Conservation (phyloP, 345 rosid genomes). For the Pugionium cornutum region DNA sequence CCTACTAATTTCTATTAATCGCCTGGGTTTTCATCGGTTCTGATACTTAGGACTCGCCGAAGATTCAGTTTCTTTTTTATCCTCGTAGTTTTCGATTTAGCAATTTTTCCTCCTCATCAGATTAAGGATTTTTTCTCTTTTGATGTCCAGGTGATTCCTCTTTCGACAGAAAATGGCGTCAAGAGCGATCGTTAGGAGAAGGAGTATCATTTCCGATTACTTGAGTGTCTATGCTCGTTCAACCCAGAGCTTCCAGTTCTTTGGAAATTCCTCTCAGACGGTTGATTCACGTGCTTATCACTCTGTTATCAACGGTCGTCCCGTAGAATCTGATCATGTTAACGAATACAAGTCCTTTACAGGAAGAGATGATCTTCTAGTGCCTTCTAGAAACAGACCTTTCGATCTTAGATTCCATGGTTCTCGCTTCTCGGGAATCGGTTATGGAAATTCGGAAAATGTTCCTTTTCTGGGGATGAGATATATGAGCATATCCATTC, state of each 20-base stretch:
- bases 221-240: conserved; percentile 44
- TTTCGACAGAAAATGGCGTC: conserved; percentile 56
- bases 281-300: conserved; percentile 40
- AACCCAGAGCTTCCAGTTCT: conserved; percentile 46
- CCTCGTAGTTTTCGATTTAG: conserved; percentile 1
- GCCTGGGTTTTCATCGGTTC: background rate
- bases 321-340: conserved; percentile 12
- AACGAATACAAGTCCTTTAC: conserved; percentile 28
- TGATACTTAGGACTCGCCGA: conserved; percentile 3
- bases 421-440: conserved; percentile 29
- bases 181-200: conserved; percentile 68
- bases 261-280: conserved; percentile 35
- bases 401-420: conserved; percentile 36
- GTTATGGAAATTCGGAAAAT: conserved; percentile 39
- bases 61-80: background rate
- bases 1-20: conserved; percentile 6
- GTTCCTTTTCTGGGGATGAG: conserved; percentile 41
- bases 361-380: conserved; percentile 34
- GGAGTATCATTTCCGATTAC: conserved; percentile 49
- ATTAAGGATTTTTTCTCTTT: conserved; percentile 1
- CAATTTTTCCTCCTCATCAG: no score
- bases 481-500: conserved; percentile 39
- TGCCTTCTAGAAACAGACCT: conserved; percentile 33
- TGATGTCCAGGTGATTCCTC: conserved; percentile 32
- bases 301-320: conserved; percentile 17